phyloP scores from a whole-genome alignment of 2,329 filamentous ascomycete species.

The Lecanosticta acicola region DNA sequence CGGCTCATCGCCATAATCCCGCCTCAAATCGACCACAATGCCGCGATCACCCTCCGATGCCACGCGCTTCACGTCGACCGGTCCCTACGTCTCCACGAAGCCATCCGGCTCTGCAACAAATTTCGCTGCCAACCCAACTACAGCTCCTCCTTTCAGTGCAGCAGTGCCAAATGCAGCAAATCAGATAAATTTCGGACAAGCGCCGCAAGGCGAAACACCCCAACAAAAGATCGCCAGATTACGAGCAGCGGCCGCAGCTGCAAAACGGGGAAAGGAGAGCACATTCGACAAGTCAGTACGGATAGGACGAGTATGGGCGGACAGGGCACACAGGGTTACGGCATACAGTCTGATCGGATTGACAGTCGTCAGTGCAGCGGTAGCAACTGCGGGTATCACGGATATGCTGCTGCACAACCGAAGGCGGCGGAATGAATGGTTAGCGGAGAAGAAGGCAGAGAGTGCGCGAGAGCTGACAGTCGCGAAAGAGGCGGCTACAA shows the following conservation, averaged over 20 bases:
- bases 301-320: constrained; percentile 52
- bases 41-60: constrained; percentile 71
- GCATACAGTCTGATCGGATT: constrained; percentile 56
- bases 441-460: constrained; percentile 48
- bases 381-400: constrained; percentile 59
- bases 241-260: constrained; percentile 44
- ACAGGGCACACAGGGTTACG: constrained; percentile 56
- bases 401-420: constrained; percentile 65
- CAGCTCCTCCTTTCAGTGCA: constrained; percentile 10
- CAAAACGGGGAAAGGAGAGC: constrained; percentile 47
- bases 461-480: constrained; percentile 39
- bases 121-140: constrained; percentile 33
- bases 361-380: constrained; percentile 55
- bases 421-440: constrained; percentile 57
- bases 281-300: constrained; percentile 51
- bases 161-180: constrained; percentile 8
- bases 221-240: constrained; percentile 51
- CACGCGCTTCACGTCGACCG: constrained; percentile 69
- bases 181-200: constrained; percentile 26
- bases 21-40: constrained; percentile 30
- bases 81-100: constrained; percentile 65
- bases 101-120: constrained; percentile 29
- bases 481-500: constrained; percentile 40
- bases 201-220: constrained; percentile 43
- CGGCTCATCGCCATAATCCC: not conserved